Conservation (phyloP, 371 early-diverging fungal species). For the Choanephora cucurbitarum region DNA sequence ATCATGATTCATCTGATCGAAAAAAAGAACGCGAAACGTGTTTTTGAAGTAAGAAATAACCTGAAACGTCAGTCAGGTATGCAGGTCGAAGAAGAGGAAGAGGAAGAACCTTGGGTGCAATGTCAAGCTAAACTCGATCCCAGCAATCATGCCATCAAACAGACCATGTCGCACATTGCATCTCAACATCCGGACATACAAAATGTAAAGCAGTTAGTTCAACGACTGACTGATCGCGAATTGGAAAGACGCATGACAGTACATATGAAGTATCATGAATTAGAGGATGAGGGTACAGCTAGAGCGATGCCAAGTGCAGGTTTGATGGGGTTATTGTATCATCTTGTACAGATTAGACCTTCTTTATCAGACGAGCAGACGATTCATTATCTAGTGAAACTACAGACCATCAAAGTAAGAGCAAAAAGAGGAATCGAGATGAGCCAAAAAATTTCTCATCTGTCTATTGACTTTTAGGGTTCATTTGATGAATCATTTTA, state of each 20-base stretch:
- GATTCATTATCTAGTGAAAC: constrained; percentile 42
- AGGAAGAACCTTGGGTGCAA: constrained; percentile 17
- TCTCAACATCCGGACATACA: constrained; percentile 40
- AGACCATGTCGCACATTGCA: background rate
- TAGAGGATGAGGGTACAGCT: constrained; percentile 58
- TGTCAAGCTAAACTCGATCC: constrained; percentile 13
- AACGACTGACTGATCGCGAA: constrained; percentile 44
- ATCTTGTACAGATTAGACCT: constrained; percentile 53
- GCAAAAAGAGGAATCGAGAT: background rate
- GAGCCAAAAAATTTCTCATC: background rate
- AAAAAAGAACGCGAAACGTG: constrained; percentile 36
- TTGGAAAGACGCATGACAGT: constrained; percentile 45
- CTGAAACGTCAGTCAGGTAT: constrained; percentile 18
- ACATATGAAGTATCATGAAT: constrained; percentile 54
- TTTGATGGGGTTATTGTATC: constrained; percentile 48
- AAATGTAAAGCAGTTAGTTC: constrained; percentile 32
- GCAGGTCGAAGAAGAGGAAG: constrained; percentile 4
- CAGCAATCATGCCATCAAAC: constrained; percentile 2
- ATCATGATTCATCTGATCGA: constrained; percentile 45
- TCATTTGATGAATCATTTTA: constrained; percentile 55
- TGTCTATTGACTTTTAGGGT: constrained; percentile 23
- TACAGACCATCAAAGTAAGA: constrained; percentile 48
- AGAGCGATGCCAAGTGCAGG: constrained; percentile 58
- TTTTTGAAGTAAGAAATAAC: constrained; percentile 40
- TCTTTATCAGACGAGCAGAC: constrained; percentile 39